Conservation (phyloP, 352 stramenopile species). For the Phytopythium chamaehyphon region DNA sequence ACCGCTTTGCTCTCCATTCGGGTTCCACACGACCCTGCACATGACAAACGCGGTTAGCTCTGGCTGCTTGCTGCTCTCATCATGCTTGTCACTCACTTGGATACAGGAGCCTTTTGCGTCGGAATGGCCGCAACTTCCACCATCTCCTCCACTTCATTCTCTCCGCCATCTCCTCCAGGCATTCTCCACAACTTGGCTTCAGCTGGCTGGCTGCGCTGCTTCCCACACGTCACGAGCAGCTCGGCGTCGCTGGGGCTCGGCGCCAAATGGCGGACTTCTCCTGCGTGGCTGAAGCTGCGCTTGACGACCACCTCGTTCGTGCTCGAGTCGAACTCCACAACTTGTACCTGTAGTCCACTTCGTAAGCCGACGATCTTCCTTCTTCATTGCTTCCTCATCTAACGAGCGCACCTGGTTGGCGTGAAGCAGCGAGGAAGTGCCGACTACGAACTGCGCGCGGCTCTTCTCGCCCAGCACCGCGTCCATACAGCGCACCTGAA, state of each 20-base stretch:
- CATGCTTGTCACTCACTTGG: constrained; percentile 31
- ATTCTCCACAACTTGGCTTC: constrained; percentile 54
- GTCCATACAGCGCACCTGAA: constrained; percentile 61
- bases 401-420: constrained; percentile 47
- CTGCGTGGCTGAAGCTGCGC: constrained; percentile 38
- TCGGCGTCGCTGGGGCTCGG: constrained; percentile 43
- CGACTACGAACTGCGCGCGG: constrained; percentile 57
- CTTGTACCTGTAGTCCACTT: constrained; percentile 28
- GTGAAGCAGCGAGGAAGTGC: constrained; percentile 57
- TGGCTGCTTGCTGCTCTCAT: too few relatives aligned
- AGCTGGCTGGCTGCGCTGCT: constrained; percentile 24
- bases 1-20: constrained; percentile 12
- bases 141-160: constrained; percentile 21
- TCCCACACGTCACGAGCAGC: constrained; percentile 54
- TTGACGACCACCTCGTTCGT: constrained; percentile 30
- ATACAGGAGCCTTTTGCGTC: constrained; percentile 36
- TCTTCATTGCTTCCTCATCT: not conserved
- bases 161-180: constrained; percentile 11
- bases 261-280: constrained; percentile 45
- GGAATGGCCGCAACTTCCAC: constrained; percentile 31
- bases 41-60: too few relatives aligned
- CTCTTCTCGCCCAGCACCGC: constrained; percentile 62
- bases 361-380: constrained; percentile 1
- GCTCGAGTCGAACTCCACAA: constrained; percentile 54
- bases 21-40: constrained; percentile 42